Evolutionary conservation across 306 rosid genomes (phyloP).

Genomic region (Sesbania bispinosa): DNA sequence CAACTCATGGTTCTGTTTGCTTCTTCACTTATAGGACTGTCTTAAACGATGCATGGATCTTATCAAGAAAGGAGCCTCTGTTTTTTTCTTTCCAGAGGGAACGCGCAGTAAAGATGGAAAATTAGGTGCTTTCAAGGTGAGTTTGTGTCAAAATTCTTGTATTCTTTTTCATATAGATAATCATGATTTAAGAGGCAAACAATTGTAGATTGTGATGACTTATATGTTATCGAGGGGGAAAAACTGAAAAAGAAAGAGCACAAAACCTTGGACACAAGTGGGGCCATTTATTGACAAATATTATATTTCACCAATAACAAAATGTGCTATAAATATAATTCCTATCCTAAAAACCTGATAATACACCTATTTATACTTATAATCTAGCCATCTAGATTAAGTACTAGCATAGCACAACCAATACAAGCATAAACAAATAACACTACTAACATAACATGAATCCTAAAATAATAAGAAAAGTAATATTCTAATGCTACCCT

Average conservation of each 20-base stretch:
- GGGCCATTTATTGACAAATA: neutral
- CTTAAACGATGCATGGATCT: slow-evolving; percentile 82
- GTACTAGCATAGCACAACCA: neutral
- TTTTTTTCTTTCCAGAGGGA: slow-evolving; percentile 96
- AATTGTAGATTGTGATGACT: neutral
- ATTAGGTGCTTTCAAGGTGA: slow-evolving; percentile 86
- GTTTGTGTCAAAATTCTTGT: slow-evolving; percentile 11
- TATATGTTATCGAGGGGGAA: neutral
- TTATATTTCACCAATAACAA: neutral
- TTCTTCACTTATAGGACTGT: slow-evolving; percentile 61
- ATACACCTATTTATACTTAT: neutral
- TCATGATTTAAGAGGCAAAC: neutral
- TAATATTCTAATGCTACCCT: neutral
- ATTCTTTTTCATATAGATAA: slow-evolving; percentile 16
- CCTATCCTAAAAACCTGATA: neutral
- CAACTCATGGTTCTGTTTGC: slow-evolving; percentile 7
- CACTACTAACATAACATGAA: neutral
- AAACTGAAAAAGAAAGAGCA: neutral
- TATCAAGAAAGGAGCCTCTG: slow-evolving; percentile 77
- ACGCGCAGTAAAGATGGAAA: slow-evolving; percentile 89
- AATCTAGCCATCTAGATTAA: neutral
- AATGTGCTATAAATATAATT: neutral
- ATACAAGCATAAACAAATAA: neutral
- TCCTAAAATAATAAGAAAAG: neutral
- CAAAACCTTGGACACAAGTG: neutral